These are phyloP conservation scores for Cryphonectria nitschkei DNA, from an alignment of 2,329 filamentous ascomycete genomes.

Conservation along the genomic window DNA sequence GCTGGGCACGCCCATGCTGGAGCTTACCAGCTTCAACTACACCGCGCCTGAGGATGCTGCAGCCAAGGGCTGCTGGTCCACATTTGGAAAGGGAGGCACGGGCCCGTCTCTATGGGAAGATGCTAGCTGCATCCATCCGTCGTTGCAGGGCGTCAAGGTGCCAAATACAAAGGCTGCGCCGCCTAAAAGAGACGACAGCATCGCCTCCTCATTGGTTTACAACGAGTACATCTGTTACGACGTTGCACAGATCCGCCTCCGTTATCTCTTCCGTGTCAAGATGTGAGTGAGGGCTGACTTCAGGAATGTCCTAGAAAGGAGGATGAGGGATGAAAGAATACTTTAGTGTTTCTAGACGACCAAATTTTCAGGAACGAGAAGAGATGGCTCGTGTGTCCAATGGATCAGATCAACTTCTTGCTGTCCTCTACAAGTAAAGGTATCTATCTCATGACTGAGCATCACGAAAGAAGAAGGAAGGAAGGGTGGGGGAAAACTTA, in stretches of 20 bases:
- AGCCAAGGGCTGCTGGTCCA: conserved; percentile 63
- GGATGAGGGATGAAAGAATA: neutral
- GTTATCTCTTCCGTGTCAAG: conserved; percentile 69
- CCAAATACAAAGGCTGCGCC: conserved; percentile 50
- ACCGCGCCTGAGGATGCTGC: conserved; percentile 67
- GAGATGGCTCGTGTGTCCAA: neutral
- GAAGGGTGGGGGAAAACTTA: neutral
- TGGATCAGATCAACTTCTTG: neutral
- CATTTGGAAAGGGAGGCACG: conserved; percentile 68
- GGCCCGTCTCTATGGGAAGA: conserved; percentile 77
- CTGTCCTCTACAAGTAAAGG: neutral
- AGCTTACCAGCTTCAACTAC: conserved; percentile 61
- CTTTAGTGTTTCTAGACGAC: neutral
- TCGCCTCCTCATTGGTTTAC: conserved; percentile 59
- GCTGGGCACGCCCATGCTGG: conserved; percentile 74
- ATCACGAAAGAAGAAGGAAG: neutral
- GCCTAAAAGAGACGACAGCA: conserved; percentile 51
- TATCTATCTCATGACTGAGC: neutral
- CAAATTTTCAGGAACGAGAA: neutral
- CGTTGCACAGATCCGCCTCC: conserved; percentile 68
- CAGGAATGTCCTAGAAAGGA: neutral
- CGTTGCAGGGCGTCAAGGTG: conserved; percentile 71
- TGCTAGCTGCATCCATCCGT: conserved; percentile 65
- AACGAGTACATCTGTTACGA: conserved; percentile 79
- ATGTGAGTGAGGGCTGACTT: conserved; percentile 39